Evolutionary conservation across 1,284 basidiomycete genomes (phyloP).

Genomic region (Flammula alnicola): DNA sequence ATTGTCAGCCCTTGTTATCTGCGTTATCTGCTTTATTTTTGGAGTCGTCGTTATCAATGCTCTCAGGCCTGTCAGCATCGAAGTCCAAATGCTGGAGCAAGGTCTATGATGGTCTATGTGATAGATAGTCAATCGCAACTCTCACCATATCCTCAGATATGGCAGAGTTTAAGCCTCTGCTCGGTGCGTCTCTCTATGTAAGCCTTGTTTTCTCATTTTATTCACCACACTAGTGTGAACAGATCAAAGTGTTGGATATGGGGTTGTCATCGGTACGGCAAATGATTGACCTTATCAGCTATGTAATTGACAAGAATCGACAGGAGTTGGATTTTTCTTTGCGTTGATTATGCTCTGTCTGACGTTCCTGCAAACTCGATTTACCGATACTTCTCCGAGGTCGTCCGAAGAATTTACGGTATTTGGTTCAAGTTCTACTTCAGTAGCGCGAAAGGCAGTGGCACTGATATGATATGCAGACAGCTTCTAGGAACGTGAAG

Average conservation of each 20-base stretch:
- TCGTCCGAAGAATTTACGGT: slow-evolving; percentile 63
- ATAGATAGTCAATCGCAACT: slow-evolving; percentile 6
- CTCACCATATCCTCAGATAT: slow-evolving; percentile 11
- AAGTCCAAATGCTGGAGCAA: not conserved
- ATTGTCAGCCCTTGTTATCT: too few relatives aligned
- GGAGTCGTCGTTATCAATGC: slow-evolving; percentile 2
- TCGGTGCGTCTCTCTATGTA: slow-evolving; percentile 9
- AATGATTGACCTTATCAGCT: not conserved
- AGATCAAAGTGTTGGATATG: slow-evolving; percentile 54
- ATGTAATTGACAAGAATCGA: not conserved
- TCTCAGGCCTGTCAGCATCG: slow-evolving; percentile 7
- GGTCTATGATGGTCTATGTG: too few relatives aligned
- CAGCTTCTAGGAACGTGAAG: slow-evolving; percentile 53
- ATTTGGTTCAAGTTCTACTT: too few relatives aligned
- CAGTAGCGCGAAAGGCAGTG: too few relatives aligned
- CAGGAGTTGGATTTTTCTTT: slow-evolving; percentile 57
- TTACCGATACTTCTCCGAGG: slow-evolving; percentile 48
- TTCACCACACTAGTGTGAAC: not conserved
- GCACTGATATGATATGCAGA: slow-evolving; percentile 24
- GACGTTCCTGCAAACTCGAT: slow-evolving; percentile 51
- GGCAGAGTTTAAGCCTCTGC: slow-evolving; percentile 24
- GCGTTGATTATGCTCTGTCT: slow-evolving; percentile 50
- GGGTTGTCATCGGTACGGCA: slow-evolving; percentile 48
- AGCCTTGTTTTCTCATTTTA: not conserved
- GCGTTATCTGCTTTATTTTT: too few relatives aligned